phyloP scores from a whole-genome alignment of 495 filamentous ascomycete genomes.

The Penicillium macrosclerotiorum region DNA sequence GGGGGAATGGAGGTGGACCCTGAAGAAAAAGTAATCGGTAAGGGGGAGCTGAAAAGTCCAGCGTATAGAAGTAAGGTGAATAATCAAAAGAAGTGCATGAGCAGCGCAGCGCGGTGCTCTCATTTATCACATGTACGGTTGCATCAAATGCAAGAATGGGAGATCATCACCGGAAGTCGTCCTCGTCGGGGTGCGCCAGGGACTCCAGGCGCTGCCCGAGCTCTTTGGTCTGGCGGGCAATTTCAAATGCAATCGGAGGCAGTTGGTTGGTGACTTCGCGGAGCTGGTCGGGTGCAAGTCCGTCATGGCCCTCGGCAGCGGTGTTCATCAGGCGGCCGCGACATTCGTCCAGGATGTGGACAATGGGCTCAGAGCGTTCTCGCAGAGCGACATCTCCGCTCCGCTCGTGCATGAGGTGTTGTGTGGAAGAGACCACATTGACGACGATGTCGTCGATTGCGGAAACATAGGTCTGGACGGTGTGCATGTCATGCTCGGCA shows the following conservation, averaged over 20 bases:
- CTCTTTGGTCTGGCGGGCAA: slow-evolving; percentile 80
- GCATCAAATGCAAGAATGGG: too few relatives aligned
- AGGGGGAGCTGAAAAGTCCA: too few relatives aligned
- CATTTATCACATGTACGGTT: too few relatives aligned
- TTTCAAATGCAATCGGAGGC: slow-evolving; percentile 83
- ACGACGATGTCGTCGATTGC: slow-evolving; percentile 69
- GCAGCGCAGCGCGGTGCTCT: too few relatives aligned
- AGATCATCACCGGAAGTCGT: slow-evolving; percentile 42
- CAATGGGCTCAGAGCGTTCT: slow-evolving; percentile 58
- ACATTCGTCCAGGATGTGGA: slow-evolving; percentile 62
- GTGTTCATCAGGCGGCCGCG: slow-evolving; percentile 63
- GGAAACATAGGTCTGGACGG: slow-evolving; percentile 67
- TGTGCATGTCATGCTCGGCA: slow-evolving; percentile 60
- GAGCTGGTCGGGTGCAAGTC: slow-evolving; percentile 51
- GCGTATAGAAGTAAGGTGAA: neutral
- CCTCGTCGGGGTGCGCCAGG: slow-evolving; percentile 29
- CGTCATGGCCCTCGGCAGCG: slow-evolving; percentile 60
- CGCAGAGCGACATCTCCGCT: slow-evolving; percentile 43
- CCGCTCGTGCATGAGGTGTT: slow-evolving; percentile 51
- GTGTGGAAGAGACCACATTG: slow-evolving; percentile 65
- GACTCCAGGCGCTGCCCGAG: slow-evolving; percentile 51
- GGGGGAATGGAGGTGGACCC: neutral
- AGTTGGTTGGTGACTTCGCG: slow-evolving; percentile 67
- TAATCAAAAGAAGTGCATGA: too few relatives aligned
- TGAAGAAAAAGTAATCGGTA: too few relatives aligned